phyloP scores from a whole-genome alignment of 2,329 filamentous ascomycete species.

The Esteya vermicola region DNA sequence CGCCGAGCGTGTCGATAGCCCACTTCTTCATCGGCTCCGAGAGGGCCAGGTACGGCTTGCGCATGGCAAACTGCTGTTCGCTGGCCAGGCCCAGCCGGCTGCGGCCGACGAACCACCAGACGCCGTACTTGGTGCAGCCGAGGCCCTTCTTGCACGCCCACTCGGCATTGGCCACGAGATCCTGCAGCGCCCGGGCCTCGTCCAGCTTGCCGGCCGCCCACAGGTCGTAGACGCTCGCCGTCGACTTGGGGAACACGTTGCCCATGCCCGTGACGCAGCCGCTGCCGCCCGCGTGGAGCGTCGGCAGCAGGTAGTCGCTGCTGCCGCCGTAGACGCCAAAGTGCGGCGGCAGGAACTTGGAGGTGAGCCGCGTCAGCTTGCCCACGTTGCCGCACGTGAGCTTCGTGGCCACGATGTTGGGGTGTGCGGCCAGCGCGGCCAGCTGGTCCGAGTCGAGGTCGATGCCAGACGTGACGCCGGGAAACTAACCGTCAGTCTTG shows the following conservation, averaged over 20 bases:
- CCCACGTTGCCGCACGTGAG: conserved; percentile 43
- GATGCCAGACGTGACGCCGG: conserved; percentile 34
- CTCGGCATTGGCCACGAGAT: conserved; percentile 29
- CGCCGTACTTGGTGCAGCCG: too few species aligned
- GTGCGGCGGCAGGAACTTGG: conserved; percentile 8
- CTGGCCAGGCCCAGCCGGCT: too few species aligned
- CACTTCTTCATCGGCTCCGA: conserved; percentile 48
- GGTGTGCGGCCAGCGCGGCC: conserved; percentile 28
- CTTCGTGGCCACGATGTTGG: conserved; percentile 39
- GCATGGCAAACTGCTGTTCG: too few species aligned
- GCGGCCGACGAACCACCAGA: too few species aligned
- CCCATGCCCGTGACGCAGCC: conserved; percentile 31
- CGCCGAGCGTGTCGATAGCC: conserved; percentile 36
- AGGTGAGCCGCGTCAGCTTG: conserved; percentile 32
- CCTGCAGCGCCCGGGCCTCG: conserved; percentile 25
- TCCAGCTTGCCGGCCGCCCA: conserved; percentile 23
- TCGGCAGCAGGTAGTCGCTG: conserved; percentile 27
- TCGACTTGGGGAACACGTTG: conserved; percentile 29
- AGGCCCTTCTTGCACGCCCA: conserved; percentile 37
- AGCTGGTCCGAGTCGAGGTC: conserved; percentile 37
- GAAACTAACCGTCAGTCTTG: too few species aligned
- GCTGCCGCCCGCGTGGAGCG: conserved; percentile 22
- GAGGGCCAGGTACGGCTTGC: too few species aligned
- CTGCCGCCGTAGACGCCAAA: conserved; percentile 30
- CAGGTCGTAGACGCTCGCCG: conserved; percentile 24